Conservation (phyloP, 768 basidiomycete genomes). For the Tylopilus balloui region DNA sequence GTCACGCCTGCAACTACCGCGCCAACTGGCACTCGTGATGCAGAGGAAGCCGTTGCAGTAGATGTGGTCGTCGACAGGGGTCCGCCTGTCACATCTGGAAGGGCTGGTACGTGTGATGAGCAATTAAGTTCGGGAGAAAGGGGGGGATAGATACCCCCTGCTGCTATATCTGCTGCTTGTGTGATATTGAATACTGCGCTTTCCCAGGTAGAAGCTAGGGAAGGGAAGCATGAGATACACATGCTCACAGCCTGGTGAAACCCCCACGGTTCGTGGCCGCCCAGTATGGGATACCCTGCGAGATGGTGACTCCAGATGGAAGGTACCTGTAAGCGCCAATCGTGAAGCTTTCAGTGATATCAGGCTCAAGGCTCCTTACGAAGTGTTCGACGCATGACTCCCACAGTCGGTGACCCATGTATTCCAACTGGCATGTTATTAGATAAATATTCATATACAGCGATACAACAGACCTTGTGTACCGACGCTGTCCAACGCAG, state of each 20-base stretch:
- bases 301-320: constrained; percentile 9
- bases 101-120: constrained; percentile 1
- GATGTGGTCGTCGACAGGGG: constrained; percentile 12
- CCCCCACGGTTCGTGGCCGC: constrained; percentile 22
- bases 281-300: constrained; percentile 23
- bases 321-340: constrained; percentile 18
- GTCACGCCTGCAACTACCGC: constrained; percentile 23
- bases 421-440: constrained; percentile 18
- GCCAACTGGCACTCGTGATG: constrained; percentile 9
- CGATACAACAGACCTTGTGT: constrained; percentile 12
- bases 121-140: background rate
- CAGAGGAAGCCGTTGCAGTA: constrained; percentile 2
- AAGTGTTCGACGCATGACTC: constrained; percentile 8
- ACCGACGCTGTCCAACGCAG: constrained; percentile 11
- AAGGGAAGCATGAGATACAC: background rate
- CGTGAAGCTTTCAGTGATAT: background rate
- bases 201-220: constrained; percentile 18
- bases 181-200: constrained; percentile 12
- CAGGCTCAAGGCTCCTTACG: constrained; percentile 14
- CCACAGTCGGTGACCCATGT: constrained; percentile 18
- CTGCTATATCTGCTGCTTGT: constrained; percentile 6
- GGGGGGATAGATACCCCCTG: constrained; percentile 8
- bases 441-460: background rate
- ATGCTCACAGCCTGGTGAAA: background rate
- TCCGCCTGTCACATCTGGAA: constrained; percentile 16